phyloP scores from a whole-genome alignment of 2,329 filamentous ascomycete genomes.

The Epichloe bromicola region DNA sequence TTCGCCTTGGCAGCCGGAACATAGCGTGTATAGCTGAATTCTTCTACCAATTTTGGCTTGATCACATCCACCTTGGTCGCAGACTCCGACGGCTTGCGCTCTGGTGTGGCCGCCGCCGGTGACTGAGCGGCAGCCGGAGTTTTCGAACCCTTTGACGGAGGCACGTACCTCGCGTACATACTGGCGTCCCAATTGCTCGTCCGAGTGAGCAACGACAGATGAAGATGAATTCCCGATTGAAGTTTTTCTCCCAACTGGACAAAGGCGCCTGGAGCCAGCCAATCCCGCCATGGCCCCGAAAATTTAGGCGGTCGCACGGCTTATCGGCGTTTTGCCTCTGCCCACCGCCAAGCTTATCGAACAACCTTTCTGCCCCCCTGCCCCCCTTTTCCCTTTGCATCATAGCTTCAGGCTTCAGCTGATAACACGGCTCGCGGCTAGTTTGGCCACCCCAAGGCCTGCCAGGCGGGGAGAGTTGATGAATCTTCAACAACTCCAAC shows the following conservation, averaged over 20 bases:
- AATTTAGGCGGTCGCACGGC: constrained; percentile 18
- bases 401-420: neutral
- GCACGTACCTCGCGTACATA: constrained; percentile 33
- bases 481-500: neutral
- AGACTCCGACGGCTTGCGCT: constrained; percentile 1
- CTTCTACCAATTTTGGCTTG: constrained; percentile 8
- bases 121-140: constrained; percentile 3
- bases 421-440: too few relatives aligned
- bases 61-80: neutral
- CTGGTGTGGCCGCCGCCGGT: constrained; percentile 3
- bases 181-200: constrained; percentile 1
- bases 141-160: constrained; percentile 16
- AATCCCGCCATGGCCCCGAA: constrained; percentile 16
- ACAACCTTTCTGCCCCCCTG: too few relatives aligned
- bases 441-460: neutral
- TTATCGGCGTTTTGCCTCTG: constrained; percentile 26
- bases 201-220: too few relatives aligned
- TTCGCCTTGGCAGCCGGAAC: constrained; percentile 20
- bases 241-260: too few relatives aligned
- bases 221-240: neutral
- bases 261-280: neutral
- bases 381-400: neutral
- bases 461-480: too few relatives aligned
- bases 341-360: constrained; percentile 24
- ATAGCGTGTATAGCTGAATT: constrained; percentile 28